phyloP scores from a whole-genome alignment of 305 asterid species.

The Andrographis paniculata region DNA sequence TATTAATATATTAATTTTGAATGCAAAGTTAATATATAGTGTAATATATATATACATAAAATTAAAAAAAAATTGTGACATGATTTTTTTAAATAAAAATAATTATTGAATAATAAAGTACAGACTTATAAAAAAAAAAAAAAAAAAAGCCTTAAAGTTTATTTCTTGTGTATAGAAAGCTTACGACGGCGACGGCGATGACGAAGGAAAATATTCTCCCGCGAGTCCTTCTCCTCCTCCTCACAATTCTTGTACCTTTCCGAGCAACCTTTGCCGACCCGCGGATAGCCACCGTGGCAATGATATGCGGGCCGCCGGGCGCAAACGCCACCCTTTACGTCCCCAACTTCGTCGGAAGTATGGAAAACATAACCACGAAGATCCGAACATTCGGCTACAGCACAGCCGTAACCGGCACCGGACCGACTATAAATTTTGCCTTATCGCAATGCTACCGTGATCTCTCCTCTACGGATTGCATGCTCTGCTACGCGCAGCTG shows the following conservation, averaged over 20 bases:
- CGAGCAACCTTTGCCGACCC: background rate
- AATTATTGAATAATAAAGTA: no score
- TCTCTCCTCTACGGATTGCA: slow-evolving; percentile 29
- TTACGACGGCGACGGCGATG: no score
- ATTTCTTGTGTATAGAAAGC: no score
- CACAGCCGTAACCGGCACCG: slow-evolving; percentile 20
- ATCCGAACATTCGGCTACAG: slow-evolving; percentile 23
- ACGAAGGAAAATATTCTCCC: no score
- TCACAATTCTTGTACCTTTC: background rate
- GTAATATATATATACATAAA: no score
- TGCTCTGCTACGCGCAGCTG: slow-evolving; percentile 26
- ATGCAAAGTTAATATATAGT: no score
- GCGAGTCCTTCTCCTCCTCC: no score
- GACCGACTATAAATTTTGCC: slow-evolving; percentile 21
- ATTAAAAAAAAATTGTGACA: no score
- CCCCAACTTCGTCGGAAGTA: slow-evolving; percentile 21
- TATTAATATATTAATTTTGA: no score
- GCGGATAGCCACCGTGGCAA: background rate
- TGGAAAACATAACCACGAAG: slow-evolving; percentile 27
- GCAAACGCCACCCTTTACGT: slow-evolving; percentile 9
- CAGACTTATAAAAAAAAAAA: no score
- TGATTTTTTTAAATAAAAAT: no score
- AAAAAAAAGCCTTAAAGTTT: no score
- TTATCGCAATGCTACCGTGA: slow-evolving; percentile 38
- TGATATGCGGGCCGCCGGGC: background rate